Percentiles rank a stretch among this genome's conserved stretches.
These are phyloP conservation scores for Coelastrella sp. DNA, from an alignment of 139 green algal species.

Conservation along the genomic window DNA sequence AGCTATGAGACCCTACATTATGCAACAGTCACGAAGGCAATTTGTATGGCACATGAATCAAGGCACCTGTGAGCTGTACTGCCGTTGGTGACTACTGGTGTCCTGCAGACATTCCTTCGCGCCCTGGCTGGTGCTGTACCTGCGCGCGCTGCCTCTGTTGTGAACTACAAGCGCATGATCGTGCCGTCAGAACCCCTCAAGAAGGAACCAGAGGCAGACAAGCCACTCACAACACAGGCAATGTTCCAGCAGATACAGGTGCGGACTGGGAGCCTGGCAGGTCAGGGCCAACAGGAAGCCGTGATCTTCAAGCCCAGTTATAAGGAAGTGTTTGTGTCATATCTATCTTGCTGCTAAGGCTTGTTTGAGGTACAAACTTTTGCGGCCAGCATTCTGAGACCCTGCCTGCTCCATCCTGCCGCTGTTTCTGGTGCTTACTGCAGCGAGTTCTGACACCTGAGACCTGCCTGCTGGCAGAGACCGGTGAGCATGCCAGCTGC, in stretches of 20 bases:
- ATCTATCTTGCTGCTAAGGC: too few relatives aligned
- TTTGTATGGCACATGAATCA: too few relatives aligned
- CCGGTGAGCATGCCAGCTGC: conserved; percentile 20
- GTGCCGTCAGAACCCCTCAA: conserved; percentile 13
- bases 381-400: neutral
- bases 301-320: neutral
- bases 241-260: conserved; percentile 83
- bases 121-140: conserved; percentile 59
- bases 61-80: too few relatives aligned
- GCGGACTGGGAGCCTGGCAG: neutral
- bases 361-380: too few relatives aligned
- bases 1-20: neutral
- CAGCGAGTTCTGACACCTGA: conserved; percentile 67
- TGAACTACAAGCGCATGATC: conserved; percentile 76
- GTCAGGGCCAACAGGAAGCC: neutral
- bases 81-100: too few relatives aligned
- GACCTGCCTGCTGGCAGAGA: conserved; percentile 70
- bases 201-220: neutral
- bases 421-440: conserved; percentile 22
- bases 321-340: too few relatives aligned
- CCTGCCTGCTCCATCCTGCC: neutral
- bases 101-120: conserved; percentile 64
- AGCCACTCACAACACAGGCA: conserved; percentile 59
- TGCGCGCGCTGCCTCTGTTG: conserved; percentile 53
- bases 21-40: neutral